Conservation (phyloP, 1,284 basidiomycete species). For the Cryptococcus floricola region DNA sequence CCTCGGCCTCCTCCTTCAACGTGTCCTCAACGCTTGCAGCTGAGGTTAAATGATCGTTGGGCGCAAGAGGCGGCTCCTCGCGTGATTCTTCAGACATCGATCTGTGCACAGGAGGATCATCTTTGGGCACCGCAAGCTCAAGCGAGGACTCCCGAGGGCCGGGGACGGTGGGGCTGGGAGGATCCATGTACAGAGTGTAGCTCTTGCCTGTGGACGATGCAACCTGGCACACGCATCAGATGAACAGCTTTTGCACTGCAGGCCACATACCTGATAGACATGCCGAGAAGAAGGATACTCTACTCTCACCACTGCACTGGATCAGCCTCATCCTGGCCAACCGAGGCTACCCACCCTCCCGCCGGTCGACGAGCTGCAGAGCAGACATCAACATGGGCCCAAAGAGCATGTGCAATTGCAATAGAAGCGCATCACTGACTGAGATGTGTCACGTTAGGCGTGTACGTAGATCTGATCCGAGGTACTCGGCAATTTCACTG, state of each 20-base stretch:
- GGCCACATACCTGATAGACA: slow-evolving; percentile 28
- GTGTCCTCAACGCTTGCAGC: no score
- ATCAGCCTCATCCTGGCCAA: background rate
- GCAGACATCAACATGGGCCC: slow-evolving; percentile 42
- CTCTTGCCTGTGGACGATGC: slow-evolving; percentile 34
- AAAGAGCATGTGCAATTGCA: slow-evolving; percentile 38
- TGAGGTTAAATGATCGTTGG: no score
- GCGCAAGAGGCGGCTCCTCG: no score
- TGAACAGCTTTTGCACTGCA: background rate
- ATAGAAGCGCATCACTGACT: slow-evolving; percentile 26
- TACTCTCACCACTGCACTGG: slow-evolving; percentile 25
- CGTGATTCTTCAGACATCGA: no score
- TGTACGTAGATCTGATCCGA: background rate
- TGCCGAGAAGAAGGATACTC: slow-evolving; percentile 23
- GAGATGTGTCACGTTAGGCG: background rate
- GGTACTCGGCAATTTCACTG: background rate
- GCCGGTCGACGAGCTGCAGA: slow-evolving; percentile 39
- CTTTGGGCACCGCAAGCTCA: no score
- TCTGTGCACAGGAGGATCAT: no score
- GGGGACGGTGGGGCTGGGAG: slow-evolving; percentile 1
- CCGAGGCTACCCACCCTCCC: slow-evolving; percentile 30
- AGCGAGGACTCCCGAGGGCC: no score
- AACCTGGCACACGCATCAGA: slow-evolving; percentile 17
- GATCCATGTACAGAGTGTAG: slow-evolving; percentile 35
- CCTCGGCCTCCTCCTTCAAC: background rate